Evolutionary conservation across 2,329 filamentous ascomycete genomes (phyloP), one percentile per base, ranked within the genome.

Genomic region (Cadophora sp.): DNA sequence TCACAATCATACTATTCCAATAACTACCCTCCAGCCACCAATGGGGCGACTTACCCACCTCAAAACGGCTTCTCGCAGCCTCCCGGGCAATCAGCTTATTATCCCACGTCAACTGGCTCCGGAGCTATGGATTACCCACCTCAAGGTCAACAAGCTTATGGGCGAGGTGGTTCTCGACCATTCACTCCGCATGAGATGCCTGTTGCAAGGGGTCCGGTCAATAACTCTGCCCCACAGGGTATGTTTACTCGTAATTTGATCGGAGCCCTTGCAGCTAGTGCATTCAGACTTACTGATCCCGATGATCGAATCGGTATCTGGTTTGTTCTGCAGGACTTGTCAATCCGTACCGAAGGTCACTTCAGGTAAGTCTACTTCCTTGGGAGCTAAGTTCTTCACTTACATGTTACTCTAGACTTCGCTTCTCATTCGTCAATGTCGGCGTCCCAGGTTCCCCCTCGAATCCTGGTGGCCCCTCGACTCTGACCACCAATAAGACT

Each of bases 241-340:
- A 96, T 97, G 93, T 97, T 95, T 77, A 97, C 94, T 0, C 85
- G 95, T 62, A 99, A 98, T 76, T 85, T 99, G 11, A 98, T 99
- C 70, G 96, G 96, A 1, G 97, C 92, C 78, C 83, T 97, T 61
- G 90, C 93, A 6, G 94, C 94, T 39, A 97, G 94, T 75, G 95
- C 95, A 1, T 95, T 94, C 76, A 88, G 91, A 39, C 84, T 98
- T 62, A 89, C 87, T 2, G 94, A 98, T 87, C 89, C 0, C 83
- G 67, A 91, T 18, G 90, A 93, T 71, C 92, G 93, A 77, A 88
- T 92, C 60, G 95, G 95, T 1, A 94, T 97, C 71, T 99, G 95
- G 95, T 99, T 99, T 75, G 92, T 99, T 55, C 83, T 98, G 62
- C 95, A 97, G 78, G 96, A 99, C 80, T 83, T 99, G 51, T 97